Base-by-base conservation (phyloP, 768 basidiomycete genomes). In the Boletus rubroflammeus region DNA sequence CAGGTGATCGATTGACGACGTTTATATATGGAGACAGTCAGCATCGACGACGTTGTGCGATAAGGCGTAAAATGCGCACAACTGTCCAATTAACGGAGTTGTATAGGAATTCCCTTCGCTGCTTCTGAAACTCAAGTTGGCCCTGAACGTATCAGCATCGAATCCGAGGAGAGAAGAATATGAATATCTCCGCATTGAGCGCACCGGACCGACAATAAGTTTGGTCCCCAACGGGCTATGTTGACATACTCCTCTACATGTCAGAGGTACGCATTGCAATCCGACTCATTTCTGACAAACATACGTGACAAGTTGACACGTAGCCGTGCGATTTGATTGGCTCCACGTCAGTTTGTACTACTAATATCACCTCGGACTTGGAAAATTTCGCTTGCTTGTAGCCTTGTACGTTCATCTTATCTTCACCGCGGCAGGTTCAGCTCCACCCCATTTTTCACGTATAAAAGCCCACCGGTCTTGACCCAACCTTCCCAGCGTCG, bases 381-480 rank as follows among this genome's bases (percentile, higher is more conserved):
- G 36, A 66, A 54, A 42, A 8, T 43, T 46, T 34, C 32, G 32
- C 5, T 46, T 53, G 48, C 51, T 49, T 45, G 39, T 25, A 36
- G 65, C 61, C 50, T 51, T 49, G 25, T 54, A 45, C 54, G 32
- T 3, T 26, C 21, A 7, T 21, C 21, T 29, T 28, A 26, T 49
- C 36, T n/a, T 28, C 14, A 10, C 14, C 29, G 31, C 32, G 19
- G 10, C 36, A 21, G 31, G 31, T 13, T 31, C 32, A 32, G 32
- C 13, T 39, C 31, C 43, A 41, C 57, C 69, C 67, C 62, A 28
- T 42, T 59, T 68, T 65, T 60, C 40, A 2, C 53, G 17, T 71
- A 71, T 71, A 71, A 67, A 68, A 69, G 21, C 45, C 47, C 42
- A 9, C 48, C 4, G 8, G 21, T 45, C 35, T 32, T 13, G 17